Base-by-base conservation (phyloP, 2,329 filamentous ascomycete species). In the Colletotrichum paranaense region DNA sequence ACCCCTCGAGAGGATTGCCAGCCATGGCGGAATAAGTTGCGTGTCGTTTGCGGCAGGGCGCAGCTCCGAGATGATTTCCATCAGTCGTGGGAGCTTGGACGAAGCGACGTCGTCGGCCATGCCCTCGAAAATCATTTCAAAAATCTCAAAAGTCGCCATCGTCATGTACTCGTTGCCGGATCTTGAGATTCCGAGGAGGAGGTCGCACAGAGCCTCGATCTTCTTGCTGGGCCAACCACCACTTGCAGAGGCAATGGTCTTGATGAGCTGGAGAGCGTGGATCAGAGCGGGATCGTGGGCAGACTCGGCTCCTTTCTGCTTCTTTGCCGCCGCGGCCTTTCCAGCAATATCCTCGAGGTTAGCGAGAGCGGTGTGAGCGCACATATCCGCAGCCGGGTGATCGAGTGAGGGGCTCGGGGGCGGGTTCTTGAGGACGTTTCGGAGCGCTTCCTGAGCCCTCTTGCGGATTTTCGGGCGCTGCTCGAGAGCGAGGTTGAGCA, bases 221-320 rank as follows among this genome's bases (percentile, higher is more conserved):
- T 97, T 98, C 86, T 93, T 95, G 85, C 93, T 98, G 1, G 97
- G 97, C 97, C 97, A 99, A 63, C 97, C 97, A 53, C 95, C 94
- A 72, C 95, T 96, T 5, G 94, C 95, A 3, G 90, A 88, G 0
- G 97, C 95, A 73, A 99, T 91, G 0, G 94, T 94, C 87, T 97
- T 98, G 76, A 98, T 93, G 68, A 99, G 87, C 79, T 99, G 96
- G 75, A 99, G 86, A 2, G 95, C 93, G 81, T 98, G 97, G 76
- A 98, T 97, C 63, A 98, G 87, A 35, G 91, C 91, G 2, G 97
- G 95, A 75, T 97, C 95, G 79, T 95, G 90, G 67, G 88, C 87
- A 11, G 89, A 85, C 19, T 88, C 87, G 14, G 87, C 84, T 69
- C 87, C 83, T 80, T 92, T 92, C 76, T 84, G 82, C 84, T 94